Base-by-base conservation (phyloP, 1,284 basidiomycete genomes). In the Ganoderma meredithae region DNA sequence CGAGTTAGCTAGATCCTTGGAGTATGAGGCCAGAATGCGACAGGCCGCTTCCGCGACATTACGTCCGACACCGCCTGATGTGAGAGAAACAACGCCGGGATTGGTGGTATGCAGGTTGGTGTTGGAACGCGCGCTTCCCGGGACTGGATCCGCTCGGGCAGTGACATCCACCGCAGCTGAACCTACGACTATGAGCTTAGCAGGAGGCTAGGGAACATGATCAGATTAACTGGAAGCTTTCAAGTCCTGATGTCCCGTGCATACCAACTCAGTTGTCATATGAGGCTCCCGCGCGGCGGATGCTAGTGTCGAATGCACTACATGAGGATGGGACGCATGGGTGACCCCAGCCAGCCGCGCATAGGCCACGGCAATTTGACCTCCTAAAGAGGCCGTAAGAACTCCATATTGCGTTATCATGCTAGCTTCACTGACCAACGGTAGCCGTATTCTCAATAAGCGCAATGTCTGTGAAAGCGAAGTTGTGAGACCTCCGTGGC, bases 41-140 rank as follows among this genome's bases (percentile, higher is more conserved):
- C 93, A 88, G 1, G 95, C 88, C 0, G 96, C 95, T 77, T 98
- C 95, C 1, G 97, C 95, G 60, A 99, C 90, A 78, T 99, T 99
- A 31, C 97, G 89, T 0, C 89, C 96, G 3, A 99, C 98, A 15
- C 98, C 98, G 1, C 98, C 98, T 0, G 95, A 83, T 0, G 93
- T 88, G 36, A 97, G 73, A 2, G 82, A 81, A 17, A 99, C 88
- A 2, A 77, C 82, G 10, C 97, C 98, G 0, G 96, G 95, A 8
- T 87, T 86, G 0, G 98, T 99, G 0, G 96, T 94, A 63, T 89
- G 84, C 25, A 74, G 78, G 19, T 67, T 67, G 60, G 44, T 69
- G 41, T 66, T 70, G 2, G 65, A 27, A 9, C 49, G 47, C 2
- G 59, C 15, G 22, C 58, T 41, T 22, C 81, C 80, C 56, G 79